These are phyloP conservation scores for Macrolepiota fuliginosa DNA, from an alignment of 768 basidiomycete species.

Conservation along the genomic window DNA sequence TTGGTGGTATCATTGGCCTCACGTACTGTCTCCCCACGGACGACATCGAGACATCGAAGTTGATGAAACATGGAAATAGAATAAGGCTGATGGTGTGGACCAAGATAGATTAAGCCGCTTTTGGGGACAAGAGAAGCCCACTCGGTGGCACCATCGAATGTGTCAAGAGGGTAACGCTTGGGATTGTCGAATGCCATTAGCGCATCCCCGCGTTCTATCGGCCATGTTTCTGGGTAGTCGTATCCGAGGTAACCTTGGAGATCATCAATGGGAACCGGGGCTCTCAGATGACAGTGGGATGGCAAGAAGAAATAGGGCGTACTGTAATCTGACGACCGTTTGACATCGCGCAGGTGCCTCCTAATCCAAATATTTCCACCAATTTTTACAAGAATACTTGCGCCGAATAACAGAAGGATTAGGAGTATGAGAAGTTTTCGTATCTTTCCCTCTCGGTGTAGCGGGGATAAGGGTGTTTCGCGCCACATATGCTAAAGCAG, in stretches of 20 bases:
- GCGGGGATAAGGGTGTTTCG: background rate
- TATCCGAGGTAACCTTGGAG: constrained; percentile 25
- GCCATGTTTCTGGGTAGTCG: constrained; percentile 32
- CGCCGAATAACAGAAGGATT: constrained; percentile 3
- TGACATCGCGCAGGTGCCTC: background rate
- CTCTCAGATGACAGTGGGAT: background rate
- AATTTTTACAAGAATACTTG: constrained; percentile 1
- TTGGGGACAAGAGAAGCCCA: constrained; percentile 29
- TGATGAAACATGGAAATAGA: constrained; percentile 35
- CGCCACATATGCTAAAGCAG: background rate
- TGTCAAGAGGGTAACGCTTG: constrained; percentile 27
- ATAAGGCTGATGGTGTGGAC: constrained; percentile 27
- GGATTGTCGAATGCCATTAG: constrained; percentile 33
- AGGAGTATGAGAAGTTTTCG: background rate
- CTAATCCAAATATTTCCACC: constrained; percentile 7
- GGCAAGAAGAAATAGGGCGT: background rate
- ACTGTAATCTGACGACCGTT: background rate
- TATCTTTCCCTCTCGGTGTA: background rate
- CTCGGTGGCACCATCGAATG: constrained; percentile 24
- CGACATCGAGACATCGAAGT: constrained; percentile 32
- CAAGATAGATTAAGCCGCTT: constrained; percentile 30
- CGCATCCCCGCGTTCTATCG: constrained; percentile 26
- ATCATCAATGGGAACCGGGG: background rate
- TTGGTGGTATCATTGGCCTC: constrained; percentile 15
- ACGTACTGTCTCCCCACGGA: constrained; percentile 29